Base-by-base conservation (phyloP, 2,329 filamentous ascomycete species). In the Huntiella abstrusa region DNA sequence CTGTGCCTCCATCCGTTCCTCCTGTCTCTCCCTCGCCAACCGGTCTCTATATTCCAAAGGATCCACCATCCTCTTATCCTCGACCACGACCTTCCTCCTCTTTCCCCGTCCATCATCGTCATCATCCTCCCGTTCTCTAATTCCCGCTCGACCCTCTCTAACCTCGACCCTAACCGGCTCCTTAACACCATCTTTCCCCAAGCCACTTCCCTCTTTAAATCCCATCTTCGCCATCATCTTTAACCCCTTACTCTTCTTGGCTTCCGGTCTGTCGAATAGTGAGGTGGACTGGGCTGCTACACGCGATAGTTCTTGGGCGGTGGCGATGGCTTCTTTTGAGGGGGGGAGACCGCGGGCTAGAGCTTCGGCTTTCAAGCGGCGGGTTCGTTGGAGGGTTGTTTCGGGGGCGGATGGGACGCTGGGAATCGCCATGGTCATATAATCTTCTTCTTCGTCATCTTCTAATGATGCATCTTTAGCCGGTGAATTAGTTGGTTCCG, bases 141-240 rank as follows among this genome's bases (percentile, higher is more conserved):
- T 85, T 1, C 88, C 91, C 12, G 76, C 79, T 2, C 82, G 71
- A 55, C 81, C 81, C 45, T 86, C 81, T 59, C 91, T 92, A 56
- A 92, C 63, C 49, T 70, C 69, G 42, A 94, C 67, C 33, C 73
- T 68, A 49, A 98, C 75, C 0, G 91, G 91, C 58, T 92, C 83
- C 2, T 37, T 33, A 68, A 65, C 54, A 72, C 13, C 36, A 12
- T 49, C 28, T 47, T 60, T 63, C 1, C 91, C 91, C 3, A 96
- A 66, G 0, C 77, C 71, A 33, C 75, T 76, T 17, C 87, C 86
- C 49, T 76, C 80, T 28, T 28, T 28, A 64, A 92, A 98, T 1
- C 91, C 91, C 70, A 98, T 83, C 61, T 84, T 88, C 16, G 84
- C 80, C 87, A 98, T 94, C 85, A 98, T 95, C 53, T 83, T 77